phyloP scores from a whole-genome alignment of 1,284 basidiomycete genomes.

The Pseudozyma thailandica region DNA sequence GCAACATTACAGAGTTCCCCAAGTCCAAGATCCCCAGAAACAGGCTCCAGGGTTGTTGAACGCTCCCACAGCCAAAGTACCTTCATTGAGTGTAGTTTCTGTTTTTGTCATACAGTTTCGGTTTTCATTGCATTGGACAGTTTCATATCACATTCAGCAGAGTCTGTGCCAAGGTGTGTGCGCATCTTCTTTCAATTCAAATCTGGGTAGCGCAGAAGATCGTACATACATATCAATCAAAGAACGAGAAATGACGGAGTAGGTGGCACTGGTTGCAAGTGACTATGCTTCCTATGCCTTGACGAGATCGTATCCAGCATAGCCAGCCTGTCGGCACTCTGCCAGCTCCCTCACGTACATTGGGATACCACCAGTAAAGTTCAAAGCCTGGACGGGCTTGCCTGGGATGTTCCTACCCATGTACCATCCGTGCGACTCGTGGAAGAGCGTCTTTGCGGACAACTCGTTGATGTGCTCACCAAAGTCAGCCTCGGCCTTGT shows the following conservation, averaged over 20 bases:
- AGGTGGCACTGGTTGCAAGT: no score
- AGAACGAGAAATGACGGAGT: no score
- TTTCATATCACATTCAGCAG: not conserved
- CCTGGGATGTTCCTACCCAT: constrained; percentile 51
- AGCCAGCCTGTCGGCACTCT: constrained; percentile 33
- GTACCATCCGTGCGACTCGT: constrained; percentile 54
- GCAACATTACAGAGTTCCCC: constrained; percentile 54
- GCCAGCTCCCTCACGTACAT: constrained; percentile 47
- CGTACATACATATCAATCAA: no score
- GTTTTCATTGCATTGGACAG: not conserved
- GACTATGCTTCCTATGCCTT: constrained; percentile 11
- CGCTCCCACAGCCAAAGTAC: not conserved
- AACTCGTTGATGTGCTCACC: constrained; percentile 52
- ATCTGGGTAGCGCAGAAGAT: no score
- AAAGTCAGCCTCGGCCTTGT: constrained; percentile 44
- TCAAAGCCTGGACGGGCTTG: constrained; percentile 48
- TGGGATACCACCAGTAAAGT: constrained; percentile 52
- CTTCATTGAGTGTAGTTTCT: not conserved
- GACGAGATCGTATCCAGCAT: constrained; percentile 38
- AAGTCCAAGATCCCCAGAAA: constrained; percentile 44
- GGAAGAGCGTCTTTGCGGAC: constrained; percentile 50
- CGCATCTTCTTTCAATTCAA: no score
- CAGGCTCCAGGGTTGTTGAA: constrained; percentile 40
- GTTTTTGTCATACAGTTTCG: not conserved
- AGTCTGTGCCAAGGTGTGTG: no score